Base-by-base conservation (phyloP, 495 filamentous ascomycete species). In the Tuber aestivum region DNA sequence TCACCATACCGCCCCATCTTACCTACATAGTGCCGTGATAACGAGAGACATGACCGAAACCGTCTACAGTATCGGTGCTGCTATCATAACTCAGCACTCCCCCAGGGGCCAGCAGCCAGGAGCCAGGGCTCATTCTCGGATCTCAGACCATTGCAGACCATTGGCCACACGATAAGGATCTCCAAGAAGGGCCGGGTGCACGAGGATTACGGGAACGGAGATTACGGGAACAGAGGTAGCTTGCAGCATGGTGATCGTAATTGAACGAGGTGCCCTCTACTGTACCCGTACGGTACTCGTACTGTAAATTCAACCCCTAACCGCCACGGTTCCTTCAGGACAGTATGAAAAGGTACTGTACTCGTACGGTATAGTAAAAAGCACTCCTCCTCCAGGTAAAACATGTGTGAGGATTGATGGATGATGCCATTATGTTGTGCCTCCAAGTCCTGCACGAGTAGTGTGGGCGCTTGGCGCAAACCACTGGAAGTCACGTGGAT, bases 401-500 rank as follows among this genome's bases (percentile, higher is more conserved):
- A 65, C 56, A 65, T 65, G 56, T 32, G 12, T 65, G 27, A 35
- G 56, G 7, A n/a, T n/a, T n/a, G n/a, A 65, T 32, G 10, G 56
- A 65, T 65, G 56, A 65, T 65, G 56, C 56, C 56, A 65, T 65
- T 35, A 32, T 65, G 56, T 65, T 65, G 10, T 35, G 27, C 56
- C n/a, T 56, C n/a, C n/a, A 3, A 21, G 21, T 56, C 56, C 32
- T 12, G 1, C 32, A 27, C n/a, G 18, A 4, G 14, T 35, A 27
- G n/a, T n/a, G n/a, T n/a, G n/a, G 35, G 56, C n/a, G 56, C 56
- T 65, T 65, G 56, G 56, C 56, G 56, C 10, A 65, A 65, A 65
- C 35, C 56, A 18, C 4, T 18, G 32, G 10, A 27, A 7, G 56
- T 65, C 56, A 65, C 56, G 56, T 65, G 56, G 56, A 35, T 65